A percentile compares a stretch with the other conserved stretches of the same genome.
These are phyloP conservation scores for Sarocladiaceae sp. DNA, from an alignment of 2,329 filamentous ascomycete genomes.

Conservation along the genomic window DNA sequence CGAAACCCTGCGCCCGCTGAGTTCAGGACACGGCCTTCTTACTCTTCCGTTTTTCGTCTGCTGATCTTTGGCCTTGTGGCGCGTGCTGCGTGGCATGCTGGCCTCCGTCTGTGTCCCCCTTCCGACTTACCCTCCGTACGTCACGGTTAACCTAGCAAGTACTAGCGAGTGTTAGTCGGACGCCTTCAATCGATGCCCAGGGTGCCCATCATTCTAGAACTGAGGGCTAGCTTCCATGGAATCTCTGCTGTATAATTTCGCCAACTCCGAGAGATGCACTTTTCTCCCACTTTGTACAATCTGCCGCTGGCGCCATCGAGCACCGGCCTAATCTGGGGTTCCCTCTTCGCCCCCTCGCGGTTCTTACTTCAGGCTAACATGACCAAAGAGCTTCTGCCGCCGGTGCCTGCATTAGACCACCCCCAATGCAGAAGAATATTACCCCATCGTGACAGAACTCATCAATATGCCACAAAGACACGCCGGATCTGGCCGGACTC, in stretches of 20 bases:
- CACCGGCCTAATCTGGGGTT: no score
- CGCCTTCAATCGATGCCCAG: no score
- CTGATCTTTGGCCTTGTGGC: neutral
- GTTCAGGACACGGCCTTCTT: constrained; percentile 3
- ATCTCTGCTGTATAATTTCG: constrained; percentile 8
- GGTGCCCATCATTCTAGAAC: constrained; percentile 8
- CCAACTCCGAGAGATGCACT: neutral
- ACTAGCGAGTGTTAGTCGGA: neutral
- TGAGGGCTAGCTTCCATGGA: neutral
- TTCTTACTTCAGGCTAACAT: constrained; percentile 2
- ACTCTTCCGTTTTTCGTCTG: neutral
- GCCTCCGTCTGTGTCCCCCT: no score
- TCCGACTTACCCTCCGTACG: no score
- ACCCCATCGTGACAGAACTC: neutral
- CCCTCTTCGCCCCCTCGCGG: neutral
- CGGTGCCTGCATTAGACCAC: neutral
- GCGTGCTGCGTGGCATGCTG: neutral
- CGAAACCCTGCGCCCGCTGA: constrained; percentile 7
- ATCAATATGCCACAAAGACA: no score
- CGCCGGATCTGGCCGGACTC: no score
- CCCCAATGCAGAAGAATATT: neutral
- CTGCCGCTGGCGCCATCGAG: neutral
- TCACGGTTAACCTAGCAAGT: no score
- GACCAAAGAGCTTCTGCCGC: neutral
- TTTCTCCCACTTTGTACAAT: neutral